Evolutionary conservation across 2,329 filamentous ascomycete species (phyloP).

Genomic region (Botryosphaeria agaves): DNA sequence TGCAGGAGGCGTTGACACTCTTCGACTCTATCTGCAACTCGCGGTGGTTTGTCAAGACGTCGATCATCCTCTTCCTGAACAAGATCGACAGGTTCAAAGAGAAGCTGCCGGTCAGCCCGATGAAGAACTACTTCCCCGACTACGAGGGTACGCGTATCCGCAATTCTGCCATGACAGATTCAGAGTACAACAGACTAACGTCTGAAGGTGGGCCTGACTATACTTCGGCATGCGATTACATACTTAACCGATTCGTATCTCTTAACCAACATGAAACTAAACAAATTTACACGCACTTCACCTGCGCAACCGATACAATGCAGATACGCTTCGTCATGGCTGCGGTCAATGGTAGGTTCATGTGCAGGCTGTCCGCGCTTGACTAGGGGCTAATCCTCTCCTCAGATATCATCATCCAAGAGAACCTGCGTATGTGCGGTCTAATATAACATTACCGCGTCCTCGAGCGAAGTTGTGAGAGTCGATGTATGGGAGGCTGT

Average conservation of each 20-base stretch:
- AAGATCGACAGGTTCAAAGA: slow-evolving; percentile 63
- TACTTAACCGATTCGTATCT: slow-evolving; percentile 94
- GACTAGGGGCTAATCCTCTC: too few relatives aligned
- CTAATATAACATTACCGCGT: slow-evolving; percentile 71
- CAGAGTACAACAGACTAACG: slow-evolving; percentile 4
- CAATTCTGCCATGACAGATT: neutral
- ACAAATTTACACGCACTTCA: slow-evolving; percentile 99
- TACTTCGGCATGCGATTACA: slow-evolving; percentile 91
- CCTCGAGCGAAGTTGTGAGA: too few relatives aligned
- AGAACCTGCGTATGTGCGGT: slow-evolving; percentile 93
- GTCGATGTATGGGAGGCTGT: too few relatives aligned
- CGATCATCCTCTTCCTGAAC: slow-evolving; percentile 57
- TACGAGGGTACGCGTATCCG: slow-evolving; percentile 41
- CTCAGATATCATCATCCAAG: slow-evolving; percentile 97
- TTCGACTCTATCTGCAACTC: slow-evolving; percentile 61
- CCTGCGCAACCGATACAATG: slow-evolving; percentile 94
- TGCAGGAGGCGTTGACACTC: slow-evolving; percentile 54
- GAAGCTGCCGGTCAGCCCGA: slow-evolving; percentile 54
- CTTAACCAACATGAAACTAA: slow-evolving; percentile 98
- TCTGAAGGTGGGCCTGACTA: slow-evolving; percentile 73
- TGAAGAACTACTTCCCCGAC: slow-evolving; percentile 63
- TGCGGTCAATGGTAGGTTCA: slow-evolving; percentile 75
- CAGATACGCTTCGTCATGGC: slow-evolving; percentile 99
- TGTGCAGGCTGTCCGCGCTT: slow-evolving; percentile 30
- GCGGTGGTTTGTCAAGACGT: slow-evolving; percentile 55